phyloP scores from a whole-genome alignment of 2,329 filamentous ascomycete species.

The Claviceps spartinae region DNA sequence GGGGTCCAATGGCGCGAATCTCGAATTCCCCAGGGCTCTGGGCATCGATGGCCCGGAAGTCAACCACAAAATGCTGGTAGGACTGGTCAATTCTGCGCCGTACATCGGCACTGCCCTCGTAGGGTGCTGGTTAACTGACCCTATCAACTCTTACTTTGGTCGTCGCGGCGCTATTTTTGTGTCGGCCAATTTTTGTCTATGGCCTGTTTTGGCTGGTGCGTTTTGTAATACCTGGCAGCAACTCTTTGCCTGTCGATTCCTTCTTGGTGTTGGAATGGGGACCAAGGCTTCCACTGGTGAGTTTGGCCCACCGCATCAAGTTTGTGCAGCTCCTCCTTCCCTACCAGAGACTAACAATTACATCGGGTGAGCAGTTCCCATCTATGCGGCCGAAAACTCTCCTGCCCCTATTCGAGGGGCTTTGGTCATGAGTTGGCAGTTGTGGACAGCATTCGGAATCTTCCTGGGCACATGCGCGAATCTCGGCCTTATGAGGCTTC shows the following conservation, averaged over 20 bases:
- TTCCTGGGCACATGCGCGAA: conserved; percentile 48
- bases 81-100: conserved; percentile 50
- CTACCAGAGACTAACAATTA: not conserved
- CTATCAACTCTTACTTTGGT: conserved; percentile 34
- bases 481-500: conserved; percentile 29
- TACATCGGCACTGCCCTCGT: conserved; percentile 34
- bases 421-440: conserved; percentile 71
- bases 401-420: conserved; percentile 58
- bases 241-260: conserved; percentile 55
- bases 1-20: conserved; percentile 48
- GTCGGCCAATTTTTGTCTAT: conserved; percentile 57
- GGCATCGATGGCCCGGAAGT: conserved; percentile 23
- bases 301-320: conserved; percentile 6
- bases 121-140: conserved; percentile 55
- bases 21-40: conserved; percentile 44
- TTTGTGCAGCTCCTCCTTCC: not conserved
- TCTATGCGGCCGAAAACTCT: conserved; percentile 63
- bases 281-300: conserved; percentile 50
- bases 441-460: conserved; percentile 52
- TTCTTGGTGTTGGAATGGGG: conserved; percentile 67
- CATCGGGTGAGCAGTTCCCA: conserved; percentile 37
- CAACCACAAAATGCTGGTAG: conserved; percentile 38
- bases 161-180: conserved; percentile 50
- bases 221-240: conserved; percentile 61
- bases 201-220: conserved; percentile 56